phyloP scores from a whole-genome alignment of 2,329 filamentous ascomycete genomes.

The Bimuria novae-zelandiae region DNA sequence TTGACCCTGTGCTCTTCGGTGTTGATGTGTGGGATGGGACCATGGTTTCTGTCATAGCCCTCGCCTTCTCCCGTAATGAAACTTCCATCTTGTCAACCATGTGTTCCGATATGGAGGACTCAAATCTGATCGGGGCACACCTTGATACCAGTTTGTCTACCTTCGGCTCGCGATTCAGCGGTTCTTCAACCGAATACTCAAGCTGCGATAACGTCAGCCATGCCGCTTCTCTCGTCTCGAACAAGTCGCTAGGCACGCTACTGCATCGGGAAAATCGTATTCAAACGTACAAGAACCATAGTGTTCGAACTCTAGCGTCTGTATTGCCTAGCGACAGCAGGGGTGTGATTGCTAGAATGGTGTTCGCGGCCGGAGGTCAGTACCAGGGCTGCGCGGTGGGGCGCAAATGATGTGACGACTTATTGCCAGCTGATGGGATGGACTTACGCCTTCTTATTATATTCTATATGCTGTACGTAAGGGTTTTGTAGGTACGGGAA shows the following conservation, averaged over 20 bases:
- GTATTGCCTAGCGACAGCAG: not conserved
- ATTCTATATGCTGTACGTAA: not conserved
- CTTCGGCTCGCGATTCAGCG: constrained; percentile 56
- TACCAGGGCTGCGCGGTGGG: not conserved
- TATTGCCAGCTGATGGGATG: not conserved
- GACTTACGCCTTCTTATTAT: not conserved
- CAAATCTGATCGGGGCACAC: constrained; percentile 18
- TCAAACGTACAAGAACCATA: constrained; percentile 7
- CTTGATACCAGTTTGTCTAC: constrained; percentile 52
- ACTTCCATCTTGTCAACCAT: constrained; percentile 21
- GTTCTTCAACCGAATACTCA: constrained; percentile 51
- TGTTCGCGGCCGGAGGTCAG: not conserved
- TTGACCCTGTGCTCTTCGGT: constrained; percentile 48
- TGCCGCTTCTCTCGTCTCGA: constrained; percentile 1
- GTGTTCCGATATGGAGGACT: not conserved
- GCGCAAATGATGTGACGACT: not conserved
- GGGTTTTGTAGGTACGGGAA: too few species aligned
- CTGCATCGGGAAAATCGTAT: not conserved
- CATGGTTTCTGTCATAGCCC: constrained; percentile 64
- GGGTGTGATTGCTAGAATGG: not conserved
- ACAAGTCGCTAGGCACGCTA: not conserved
- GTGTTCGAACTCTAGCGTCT: not conserved
- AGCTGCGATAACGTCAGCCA: constrained; percentile 34
- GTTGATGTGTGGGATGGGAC: constrained; percentile 55
- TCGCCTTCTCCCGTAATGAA: constrained; percentile 54